Conservation (phyloP, 768 basidiomycete species). For the Mycena pura region DNA sequence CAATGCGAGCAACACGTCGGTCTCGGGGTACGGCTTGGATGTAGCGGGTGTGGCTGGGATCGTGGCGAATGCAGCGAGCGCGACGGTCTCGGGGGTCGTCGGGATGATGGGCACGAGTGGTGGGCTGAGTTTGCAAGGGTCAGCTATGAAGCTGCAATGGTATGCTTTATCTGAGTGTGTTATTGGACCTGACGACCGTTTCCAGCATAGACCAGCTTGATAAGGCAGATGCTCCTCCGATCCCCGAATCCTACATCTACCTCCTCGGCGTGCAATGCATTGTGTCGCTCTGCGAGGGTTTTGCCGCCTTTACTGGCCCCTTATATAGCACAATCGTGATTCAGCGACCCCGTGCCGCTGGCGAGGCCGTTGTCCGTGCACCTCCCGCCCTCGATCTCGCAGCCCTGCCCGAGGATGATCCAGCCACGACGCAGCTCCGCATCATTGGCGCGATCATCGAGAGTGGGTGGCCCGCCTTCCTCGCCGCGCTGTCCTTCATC, state of each 20-base stretch:
- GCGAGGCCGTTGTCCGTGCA: slow-evolving; percentile 70
- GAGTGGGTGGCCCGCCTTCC: slow-evolving; percentile 89
- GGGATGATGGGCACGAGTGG: slow-evolving; percentile 80
- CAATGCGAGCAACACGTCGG: slow-evolving; percentile 34
- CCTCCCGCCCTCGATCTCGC: slow-evolving; percentile 75
- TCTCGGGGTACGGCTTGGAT: slow-evolving; percentile 63
- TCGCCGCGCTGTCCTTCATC: slow-evolving; percentile 89
- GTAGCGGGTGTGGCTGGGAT: slow-evolving; percentile 78
- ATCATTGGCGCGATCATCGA: slow-evolving; percentile 82
- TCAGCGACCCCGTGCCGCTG: slow-evolving; percentile 66
- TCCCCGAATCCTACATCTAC: slow-evolving; percentile 94
- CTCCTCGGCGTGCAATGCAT: slow-evolving; percentile 91
- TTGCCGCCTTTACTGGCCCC: slow-evolving; percentile 74
- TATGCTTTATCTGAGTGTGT: slow-evolving; percentile 39
- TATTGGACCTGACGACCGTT: slow-evolving; percentile 5
- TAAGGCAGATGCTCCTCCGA: slow-evolving; percentile 92
- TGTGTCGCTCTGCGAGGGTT: slow-evolving; percentile 85
- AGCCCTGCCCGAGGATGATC: slow-evolving; percentile 55
- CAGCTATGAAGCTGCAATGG: slow-evolving; percentile 93
- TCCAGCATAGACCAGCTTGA: slow-evolving; percentile 95
- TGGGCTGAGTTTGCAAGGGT: slow-evolving; percentile 75
- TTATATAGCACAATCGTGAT: slow-evolving; percentile 77
- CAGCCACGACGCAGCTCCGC: slow-evolving; percentile 61
- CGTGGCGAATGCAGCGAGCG: slow-evolving; percentile 83
- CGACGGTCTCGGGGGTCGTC: slow-evolving; percentile 82